Evolutionary conservation across 2,329 filamentous ascomycete species (phyloP).

Genomic region (Cladosporium oxysporum): DNA sequence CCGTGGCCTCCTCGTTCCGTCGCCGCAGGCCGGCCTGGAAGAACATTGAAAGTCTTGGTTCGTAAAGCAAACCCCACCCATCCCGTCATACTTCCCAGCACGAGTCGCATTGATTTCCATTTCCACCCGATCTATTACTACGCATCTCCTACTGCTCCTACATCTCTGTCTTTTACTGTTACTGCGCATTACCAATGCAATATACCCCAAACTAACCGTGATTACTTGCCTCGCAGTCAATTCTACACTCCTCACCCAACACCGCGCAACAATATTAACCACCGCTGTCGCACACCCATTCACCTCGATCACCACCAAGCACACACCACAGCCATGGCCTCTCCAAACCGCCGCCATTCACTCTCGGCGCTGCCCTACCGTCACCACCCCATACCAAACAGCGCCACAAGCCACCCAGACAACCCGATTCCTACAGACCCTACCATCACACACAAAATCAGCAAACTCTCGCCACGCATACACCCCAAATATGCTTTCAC

Average conservation of each 20-base stretch:
- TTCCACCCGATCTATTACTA: neutral
- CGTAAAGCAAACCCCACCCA: conserved; percentile 12
- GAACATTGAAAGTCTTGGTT: conserved; percentile 14
- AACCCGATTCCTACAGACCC: conserved; percentile 51
- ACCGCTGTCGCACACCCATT: neutral
- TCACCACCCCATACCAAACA: conserved; percentile 43
- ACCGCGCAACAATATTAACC: neutral
- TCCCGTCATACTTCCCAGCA: conserved; percentile 6
- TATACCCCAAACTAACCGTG: neutral
- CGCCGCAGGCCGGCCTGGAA: conserved; percentile 16
- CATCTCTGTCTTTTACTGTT: neutral
- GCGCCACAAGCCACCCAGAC: conserved; percentile 47
- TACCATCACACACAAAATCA: conserved; percentile 10
- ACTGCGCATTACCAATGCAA: conserved; percentile 14
- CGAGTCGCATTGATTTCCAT: neutral
- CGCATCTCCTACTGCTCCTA: neutral
- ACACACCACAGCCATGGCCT: conserved; percentile 16
- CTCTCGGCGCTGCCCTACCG: conserved; percentile 34
- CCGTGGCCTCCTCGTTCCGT: neutral
- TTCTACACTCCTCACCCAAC: neutral
- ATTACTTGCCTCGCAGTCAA: neutral
- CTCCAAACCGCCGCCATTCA: conserved; percentile 32
- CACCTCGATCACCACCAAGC: neutral
- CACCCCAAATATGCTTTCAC: conserved; percentile 15
- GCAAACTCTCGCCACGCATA: conserved; percentile 13